A percentile compares a stretch with the other conserved stretches of the same genome.
These are phyloP conservation scores for Monilinia polystroma DNA, from an alignment of 2,329 filamentous ascomycete species.

Conservation along the genomic window DNA sequence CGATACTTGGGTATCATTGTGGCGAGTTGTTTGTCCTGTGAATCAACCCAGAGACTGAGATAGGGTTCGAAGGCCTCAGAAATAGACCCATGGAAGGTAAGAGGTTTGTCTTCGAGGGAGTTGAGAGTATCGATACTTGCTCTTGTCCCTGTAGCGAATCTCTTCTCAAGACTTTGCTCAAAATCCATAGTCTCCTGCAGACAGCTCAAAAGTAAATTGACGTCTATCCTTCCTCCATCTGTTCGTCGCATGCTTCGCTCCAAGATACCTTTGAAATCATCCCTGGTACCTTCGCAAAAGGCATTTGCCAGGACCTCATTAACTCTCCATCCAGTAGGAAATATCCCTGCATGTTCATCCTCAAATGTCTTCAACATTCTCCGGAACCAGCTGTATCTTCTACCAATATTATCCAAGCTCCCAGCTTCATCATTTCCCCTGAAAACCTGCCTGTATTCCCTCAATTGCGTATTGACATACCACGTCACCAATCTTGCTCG, in stretches of 20 bases:
- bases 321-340: constrained; percentile 84
- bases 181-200: constrained; percentile 96
- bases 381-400: constrained; percentile 94
- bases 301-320: constrained; percentile 86
- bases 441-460: constrained; percentile 95
- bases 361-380: constrained; percentile 95
- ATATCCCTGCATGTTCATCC: constrained; percentile 84
- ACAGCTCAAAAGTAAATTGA: constrained; percentile 83
- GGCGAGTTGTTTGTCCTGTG: constrained; percentile 86
- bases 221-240: constrained; percentile 79
- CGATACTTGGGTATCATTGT: constrained; percentile 85
- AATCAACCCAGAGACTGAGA: constrained; percentile 94
- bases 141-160: constrained; percentile 71
- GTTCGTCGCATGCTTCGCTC: constrained; percentile 79
- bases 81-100: constrained; percentile 84
- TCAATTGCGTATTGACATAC: constrained; percentile 96
- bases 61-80: constrained; percentile 98
- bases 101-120: constrained; percentile 71
- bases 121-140: constrained; percentile 88
- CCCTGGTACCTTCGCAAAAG: constrained; percentile 92
- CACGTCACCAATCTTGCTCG: constrained; percentile 81
- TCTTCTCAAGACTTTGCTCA: constrained; percentile 83
- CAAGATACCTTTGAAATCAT: constrained; percentile 92
- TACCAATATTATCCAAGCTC: constrained; percentile 91
- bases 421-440: constrained; percentile 95